phyloP scores from a whole-genome alignment of 2,329 filamentous ascomycete species.

The Fusarium sp. region DNA sequence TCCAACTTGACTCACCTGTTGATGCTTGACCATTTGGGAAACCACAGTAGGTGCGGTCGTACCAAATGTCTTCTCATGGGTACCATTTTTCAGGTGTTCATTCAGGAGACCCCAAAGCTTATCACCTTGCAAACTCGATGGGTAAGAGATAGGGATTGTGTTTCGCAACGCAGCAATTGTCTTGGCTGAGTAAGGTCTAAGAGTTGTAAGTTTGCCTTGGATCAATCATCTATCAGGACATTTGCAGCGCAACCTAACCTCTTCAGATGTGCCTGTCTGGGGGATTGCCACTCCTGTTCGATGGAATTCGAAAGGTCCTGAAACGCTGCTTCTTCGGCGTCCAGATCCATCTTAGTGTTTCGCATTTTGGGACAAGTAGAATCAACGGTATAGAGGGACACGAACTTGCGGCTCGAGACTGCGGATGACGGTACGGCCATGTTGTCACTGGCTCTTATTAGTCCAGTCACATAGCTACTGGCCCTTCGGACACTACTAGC shows the following conservation, averaged over 20 bases:
- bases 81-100: not conserved
- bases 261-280: not conserved
- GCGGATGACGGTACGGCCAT: not conserved
- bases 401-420: not conserved
- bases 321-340: not conserved
- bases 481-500: not conserved
- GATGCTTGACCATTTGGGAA: not conserved
- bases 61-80: not conserved
- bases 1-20: not conserved
- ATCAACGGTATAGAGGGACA: not conserved
- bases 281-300: not conserved
- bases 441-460: not conserved
- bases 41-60: not conserved
- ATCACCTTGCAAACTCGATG: not conserved
- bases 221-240: not conserved
- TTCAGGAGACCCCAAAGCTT: not conserved
- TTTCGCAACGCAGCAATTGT: not conserved
- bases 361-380: not conserved
- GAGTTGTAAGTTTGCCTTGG: not conserved
- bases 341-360: not conserved
- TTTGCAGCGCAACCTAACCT: not conserved
- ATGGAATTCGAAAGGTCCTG: not conserved
- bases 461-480: not conserved
- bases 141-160: not conserved
- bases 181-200: not conserved